phyloP scores from a whole-genome alignment of 1,284 basidiomycete species.

The Boletellus sp. region DNA sequence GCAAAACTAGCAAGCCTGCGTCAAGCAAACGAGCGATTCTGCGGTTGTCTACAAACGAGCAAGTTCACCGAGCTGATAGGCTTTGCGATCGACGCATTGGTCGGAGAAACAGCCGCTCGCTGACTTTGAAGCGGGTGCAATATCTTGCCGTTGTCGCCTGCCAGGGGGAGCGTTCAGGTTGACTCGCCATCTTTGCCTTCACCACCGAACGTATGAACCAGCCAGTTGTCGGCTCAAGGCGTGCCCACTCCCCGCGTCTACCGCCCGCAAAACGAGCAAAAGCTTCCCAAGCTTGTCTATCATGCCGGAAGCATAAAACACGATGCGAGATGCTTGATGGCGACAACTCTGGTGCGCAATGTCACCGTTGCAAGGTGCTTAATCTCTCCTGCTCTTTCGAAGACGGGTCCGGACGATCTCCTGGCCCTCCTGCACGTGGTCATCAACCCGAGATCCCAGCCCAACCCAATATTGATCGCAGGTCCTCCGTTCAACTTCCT shows the following conservation, averaged over 20 bases:
- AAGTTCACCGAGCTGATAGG: conserved; percentile 1
- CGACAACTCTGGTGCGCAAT: conserved; percentile 32
- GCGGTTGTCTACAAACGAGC: not conserved
- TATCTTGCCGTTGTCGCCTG: conserved; percentile 12
- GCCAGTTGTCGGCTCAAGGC: conserved; percentile 28
- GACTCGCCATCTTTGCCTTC: conserved; percentile 9
- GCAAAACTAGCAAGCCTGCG: too few species aligned
- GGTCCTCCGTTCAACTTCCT: conserved; percentile 20
- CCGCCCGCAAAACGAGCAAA: conserved; percentile 36
- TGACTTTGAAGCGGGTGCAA: conserved; percentile 31
- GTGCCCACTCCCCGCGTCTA: conserved; percentile 29
- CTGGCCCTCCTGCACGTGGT: conserved; percentile 15
- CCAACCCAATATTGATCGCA: conserved; percentile 23
- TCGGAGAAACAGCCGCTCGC: conserved; percentile 5
- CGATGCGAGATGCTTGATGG: conserved; percentile 42
- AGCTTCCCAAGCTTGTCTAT: conserved; percentile 38
- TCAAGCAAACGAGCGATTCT: too few species aligned
- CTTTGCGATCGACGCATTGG: conserved; percentile 9
- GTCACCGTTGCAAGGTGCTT: conserved; percentile 43
- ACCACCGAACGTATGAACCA: conserved; percentile 12
- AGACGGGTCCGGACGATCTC: conserved; percentile 18
- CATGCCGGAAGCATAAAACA: conserved; percentile 43
- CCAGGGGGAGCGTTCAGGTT: conserved; percentile 12
- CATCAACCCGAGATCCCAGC: conserved; percentile 17
- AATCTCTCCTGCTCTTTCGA: conserved; percentile 40